These are phyloP conservation scores for Leptographium radiaticola DNA, from an alignment of 2,329 filamentous ascomycete species.

Conservation along the genomic window DNA sequence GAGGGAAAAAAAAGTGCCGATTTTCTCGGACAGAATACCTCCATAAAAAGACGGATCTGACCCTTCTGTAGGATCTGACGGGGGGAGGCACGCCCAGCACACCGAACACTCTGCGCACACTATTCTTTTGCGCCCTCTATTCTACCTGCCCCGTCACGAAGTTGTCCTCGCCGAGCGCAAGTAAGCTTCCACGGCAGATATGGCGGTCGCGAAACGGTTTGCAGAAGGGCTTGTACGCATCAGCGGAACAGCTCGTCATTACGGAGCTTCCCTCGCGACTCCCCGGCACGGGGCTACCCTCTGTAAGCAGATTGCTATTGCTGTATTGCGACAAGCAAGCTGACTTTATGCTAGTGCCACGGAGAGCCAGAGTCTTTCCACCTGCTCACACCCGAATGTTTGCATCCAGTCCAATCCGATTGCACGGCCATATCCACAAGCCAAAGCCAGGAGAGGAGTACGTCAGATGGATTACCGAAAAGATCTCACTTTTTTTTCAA, in stretches of 20 bases:
- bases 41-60: too few species aligned
- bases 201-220: neutral
- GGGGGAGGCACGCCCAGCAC: neutral
- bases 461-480: neutral
- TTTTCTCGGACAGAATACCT: neutral
- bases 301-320: neutral
- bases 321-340: neutral
- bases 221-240: neutral
- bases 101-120: neutral
- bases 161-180: neutral
- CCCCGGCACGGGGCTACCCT: neutral
- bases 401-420: conserved; percentile 44
- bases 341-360: neutral
- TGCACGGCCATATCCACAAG: conserved; percentile 69
- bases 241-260: neutral
- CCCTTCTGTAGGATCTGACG: neutral
- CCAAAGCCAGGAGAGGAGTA: conserved; percentile 91
- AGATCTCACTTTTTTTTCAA: neutral
- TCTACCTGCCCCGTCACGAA: neutral
- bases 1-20: neutral
- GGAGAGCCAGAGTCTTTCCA: neutral
- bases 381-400: conserved; percentile 30
- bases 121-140: too few species aligned
- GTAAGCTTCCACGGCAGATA: neutral
- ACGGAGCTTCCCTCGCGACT: neutral